A percentile compares a stretch with the other conserved stretches of the same genome.
Conservation (phyloP, 2,329 filamentous ascomycete genomes). For the Ophioceras dolichostomum region DNA sequence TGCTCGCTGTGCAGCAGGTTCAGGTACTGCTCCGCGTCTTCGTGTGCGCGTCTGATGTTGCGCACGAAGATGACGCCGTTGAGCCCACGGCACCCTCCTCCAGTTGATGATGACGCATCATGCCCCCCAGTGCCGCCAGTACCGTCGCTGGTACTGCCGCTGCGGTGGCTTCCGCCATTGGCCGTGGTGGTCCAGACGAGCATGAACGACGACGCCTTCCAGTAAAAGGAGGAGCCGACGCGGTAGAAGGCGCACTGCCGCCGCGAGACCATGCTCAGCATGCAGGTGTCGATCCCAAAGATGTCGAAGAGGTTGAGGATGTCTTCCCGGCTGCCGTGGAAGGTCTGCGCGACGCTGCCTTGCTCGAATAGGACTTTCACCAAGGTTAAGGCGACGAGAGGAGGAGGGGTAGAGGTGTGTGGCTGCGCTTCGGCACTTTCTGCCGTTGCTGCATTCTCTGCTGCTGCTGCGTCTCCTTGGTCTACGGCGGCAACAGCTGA, state of each 20-base stretch:
- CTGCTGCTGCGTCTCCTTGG: no score
- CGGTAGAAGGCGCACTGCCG: neutral
- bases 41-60: neutral
- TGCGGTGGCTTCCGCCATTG: neutral
- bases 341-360: neutral
- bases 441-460: no score
- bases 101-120: neutral
- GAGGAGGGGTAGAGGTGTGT: no score
- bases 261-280: neutral
- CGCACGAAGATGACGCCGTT: neutral
- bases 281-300: neutral
- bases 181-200: neutral
- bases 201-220: no score
- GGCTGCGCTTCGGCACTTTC: no score
- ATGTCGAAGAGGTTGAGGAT: neutral
- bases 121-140: neutral
- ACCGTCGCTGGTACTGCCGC: neutral
- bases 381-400: neutral
- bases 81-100: neutral
- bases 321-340: neutral
- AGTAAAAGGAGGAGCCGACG: neutral
- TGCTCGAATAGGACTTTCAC: neutral
- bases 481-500: no score
- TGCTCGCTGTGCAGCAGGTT: neutral
- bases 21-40: neutral